Percentiles rank a stretch among this genome's conserved stretches.
Evolutionary conservation across 257 asterid genomes (phyloP).

Genomic region (Knoxia roxburghii): DNA sequence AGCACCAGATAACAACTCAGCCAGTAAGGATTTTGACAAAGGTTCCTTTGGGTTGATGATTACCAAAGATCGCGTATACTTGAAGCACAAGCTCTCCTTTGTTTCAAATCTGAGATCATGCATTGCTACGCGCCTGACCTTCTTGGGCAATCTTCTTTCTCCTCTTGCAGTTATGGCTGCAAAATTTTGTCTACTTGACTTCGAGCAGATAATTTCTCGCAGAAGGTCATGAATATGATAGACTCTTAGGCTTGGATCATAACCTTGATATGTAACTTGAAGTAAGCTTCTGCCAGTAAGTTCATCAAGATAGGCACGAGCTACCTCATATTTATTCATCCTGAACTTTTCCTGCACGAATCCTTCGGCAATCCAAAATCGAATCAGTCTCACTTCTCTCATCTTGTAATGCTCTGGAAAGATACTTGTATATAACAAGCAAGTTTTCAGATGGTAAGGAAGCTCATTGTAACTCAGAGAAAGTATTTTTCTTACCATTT

Average conservation of each 20-base stretch:
- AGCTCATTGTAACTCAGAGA: slow-evolving; percentile 8
- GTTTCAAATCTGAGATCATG: not conserved
- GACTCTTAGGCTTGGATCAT: slow-evolving; percentile 7
- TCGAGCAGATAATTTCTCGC: not conserved
- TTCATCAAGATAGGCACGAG: slow-evolving; percentile 20
- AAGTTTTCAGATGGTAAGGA: not conserved
- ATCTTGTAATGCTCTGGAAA: slow-evolving; percentile 16
- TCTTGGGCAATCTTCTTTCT: not conserved
- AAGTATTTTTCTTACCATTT: not conserved
- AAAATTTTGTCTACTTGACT: not conserved
- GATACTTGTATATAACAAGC: not conserved
- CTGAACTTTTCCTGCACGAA: slow-evolving; percentile 16
- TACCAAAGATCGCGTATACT: slow-evolving; percentile 19
- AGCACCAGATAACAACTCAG: not conserved
- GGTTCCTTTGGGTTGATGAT: not conserved
- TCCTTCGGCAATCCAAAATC: slow-evolving; percentile 33
- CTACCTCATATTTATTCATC: slow-evolving; percentile 22
- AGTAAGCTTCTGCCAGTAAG: slow-evolving; percentile 24
- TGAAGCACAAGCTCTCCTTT: not conserved
- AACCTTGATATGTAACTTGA: not conserved
- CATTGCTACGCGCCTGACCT: slow-evolving; percentile 1
- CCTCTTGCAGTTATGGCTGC: not conserved
- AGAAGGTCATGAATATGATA: slow-evolving; percentile 24
- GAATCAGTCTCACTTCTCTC: slow-evolving; percentile 1
- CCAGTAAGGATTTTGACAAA: not conserved